Base-by-base conservation (phyloP, 352 stramenopile genomes). In the Peronospora destructor region DNA sequence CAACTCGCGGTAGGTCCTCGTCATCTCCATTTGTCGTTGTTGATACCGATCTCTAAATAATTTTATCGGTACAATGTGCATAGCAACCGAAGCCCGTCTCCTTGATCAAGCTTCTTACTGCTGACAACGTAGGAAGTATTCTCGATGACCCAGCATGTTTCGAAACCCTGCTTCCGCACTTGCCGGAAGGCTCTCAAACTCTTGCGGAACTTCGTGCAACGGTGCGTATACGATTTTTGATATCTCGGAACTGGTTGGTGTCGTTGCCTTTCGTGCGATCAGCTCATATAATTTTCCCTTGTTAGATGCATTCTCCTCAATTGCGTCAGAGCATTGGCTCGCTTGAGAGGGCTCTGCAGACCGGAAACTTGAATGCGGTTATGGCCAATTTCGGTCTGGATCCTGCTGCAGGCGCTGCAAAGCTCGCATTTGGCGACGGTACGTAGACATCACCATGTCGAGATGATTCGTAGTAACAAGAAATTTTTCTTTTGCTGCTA, bases 361-460 rank as follows among this genome's bases (percentile, higher is more conserved):
- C 83, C 0, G 83, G 88, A 44, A 96, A 96, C 52, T 96, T 89
- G 47, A 94, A 94, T 61, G 71, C 77, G 9, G 77, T 97, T 29
- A 70, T 96, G 59, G 69, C 82, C 37, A 97, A 95, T 56, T 97
- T 97, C 49, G 84, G 82, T 2, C 64, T 97, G 30, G 71, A 96
- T 40, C 69, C 82, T 19, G 46, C 71, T 8, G 85, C 83, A 28
- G 85, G 86, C 17, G 81, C 81, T 25, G 65, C 52, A 35, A 89
- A 95, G 49, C 73, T 97, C 21, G 66, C 80, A 14, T 80, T 76
- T 43, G 88, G 88, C 17, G 86, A 96, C 51, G 65, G 82, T 91
- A 68, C 34, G 73, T 68, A 44, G 8, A 16, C 12, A 28, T 3
- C 13, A 10, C 10, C 3, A 23, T 42, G 17, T 19, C 12, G 10